Conservation (phyloP, 2,329 filamentous ascomycete species). For the Zarea fungicola region DNA sequence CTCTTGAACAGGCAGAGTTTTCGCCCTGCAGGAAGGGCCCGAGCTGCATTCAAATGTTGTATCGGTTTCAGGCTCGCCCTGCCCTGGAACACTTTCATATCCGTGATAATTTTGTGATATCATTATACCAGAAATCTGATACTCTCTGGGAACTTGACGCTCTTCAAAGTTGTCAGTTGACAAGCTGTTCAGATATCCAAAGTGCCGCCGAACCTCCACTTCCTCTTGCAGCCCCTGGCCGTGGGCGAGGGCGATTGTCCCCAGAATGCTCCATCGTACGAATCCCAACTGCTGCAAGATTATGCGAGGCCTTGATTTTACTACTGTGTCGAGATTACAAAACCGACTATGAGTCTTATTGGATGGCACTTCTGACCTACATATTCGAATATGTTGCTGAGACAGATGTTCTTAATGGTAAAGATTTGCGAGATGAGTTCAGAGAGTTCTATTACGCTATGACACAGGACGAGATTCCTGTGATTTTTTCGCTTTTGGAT, state of each 20-base stretch:
- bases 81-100: neutral
- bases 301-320: neutral
- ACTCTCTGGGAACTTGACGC: slow-evolving; percentile 1
- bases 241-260: neutral
- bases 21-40: neutral
- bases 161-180: neutral
- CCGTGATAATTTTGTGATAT: slow-evolving; percentile 1
- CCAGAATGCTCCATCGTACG: neutral
- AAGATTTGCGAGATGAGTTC: neutral
- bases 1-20: neutral
- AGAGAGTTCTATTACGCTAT: slow-evolving; percentile 1
- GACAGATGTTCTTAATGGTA: neutral
- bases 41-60: neutral
- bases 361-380: neutral
- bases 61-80: neutral
- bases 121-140: slow-evolving; percentile 5
- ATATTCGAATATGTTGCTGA: slow-evolving; percentile 1
- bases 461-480: neutral
- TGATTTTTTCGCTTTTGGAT: neutral
- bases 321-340: neutral
- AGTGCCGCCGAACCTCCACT: neutral
- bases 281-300: neutral
- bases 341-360: slow-evolving; percentile 1
- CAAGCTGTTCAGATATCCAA: neutral
- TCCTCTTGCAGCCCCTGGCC: neutral